Evolutionary conservation across 2,329 filamentous ascomycete genomes (phyloP), one percentile per base, ranked within the genome.

Genomic region (Trichoderma sp.): DNA sequence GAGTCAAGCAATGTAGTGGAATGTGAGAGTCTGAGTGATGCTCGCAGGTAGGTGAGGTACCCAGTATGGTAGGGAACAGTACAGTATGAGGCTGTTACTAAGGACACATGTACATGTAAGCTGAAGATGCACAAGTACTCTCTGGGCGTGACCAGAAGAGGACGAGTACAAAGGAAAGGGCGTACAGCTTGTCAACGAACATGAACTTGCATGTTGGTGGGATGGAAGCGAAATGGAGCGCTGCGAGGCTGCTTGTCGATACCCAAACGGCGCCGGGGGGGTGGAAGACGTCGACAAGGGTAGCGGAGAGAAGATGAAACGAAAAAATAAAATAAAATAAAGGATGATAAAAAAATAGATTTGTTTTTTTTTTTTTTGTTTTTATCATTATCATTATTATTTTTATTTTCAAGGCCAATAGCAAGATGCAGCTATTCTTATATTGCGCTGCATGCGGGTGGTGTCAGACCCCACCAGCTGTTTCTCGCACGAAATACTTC

Each of bases 391-490:
- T 37, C 9, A 39, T 58, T 63, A 35, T 7, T 32, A 35, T 61
- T 10, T 19, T 50, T 32, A 5, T 25, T 35, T 12, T 4, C 25
- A 50, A 61, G 32, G 27, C 37, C 61, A 56, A 45, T 56, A 35
- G 17, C 22, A n/a, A 29, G 25, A 9, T 52, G 59, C 52, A 65
- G 45, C 61, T 57, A 65, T 65, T 57, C 61, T 65, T 54, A 64
- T 65, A 57, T 65, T 57, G 53, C 25, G n/a, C 29, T 52, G 53
- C 64, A 57, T 58, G 42, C 19, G 13, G 32, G 39, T 59, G 53
- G 64, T 67, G 64, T 67, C 22, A 52, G 54, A 45, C 39, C 50
- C 53, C 64, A 59, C 64, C 42, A n/a, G 35, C 8, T 45, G 61
- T 35, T 45, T 50, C 22, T 34, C 52, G 12, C 34, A 13, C 32